Conservation (phyloP, 139 green algal species). For the Chlorella sp. region DNA sequence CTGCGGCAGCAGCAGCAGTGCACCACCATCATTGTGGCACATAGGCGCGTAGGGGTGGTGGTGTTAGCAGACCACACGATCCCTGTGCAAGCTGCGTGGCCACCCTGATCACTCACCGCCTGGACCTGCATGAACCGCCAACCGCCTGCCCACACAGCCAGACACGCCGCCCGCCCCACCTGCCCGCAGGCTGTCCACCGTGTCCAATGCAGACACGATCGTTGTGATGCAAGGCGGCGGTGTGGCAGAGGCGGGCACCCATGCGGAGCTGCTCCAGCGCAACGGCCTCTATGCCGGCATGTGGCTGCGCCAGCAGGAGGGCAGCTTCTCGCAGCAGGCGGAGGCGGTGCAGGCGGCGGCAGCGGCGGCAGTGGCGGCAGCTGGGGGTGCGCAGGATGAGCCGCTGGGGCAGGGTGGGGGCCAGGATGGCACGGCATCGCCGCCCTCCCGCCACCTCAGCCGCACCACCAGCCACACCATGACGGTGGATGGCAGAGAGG, state of each 20-base stretch:
- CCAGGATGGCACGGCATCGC: background rate
- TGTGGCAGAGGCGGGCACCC: constrained; percentile 79
- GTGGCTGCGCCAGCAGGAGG: constrained; percentile 79
- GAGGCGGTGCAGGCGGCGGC: constrained; percentile 4
- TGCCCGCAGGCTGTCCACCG: constrained; percentile 79
- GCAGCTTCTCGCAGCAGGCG: background rate
- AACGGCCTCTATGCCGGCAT: constrained; percentile 77
- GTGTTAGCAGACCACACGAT: too few species aligned
- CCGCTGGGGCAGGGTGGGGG: too few species aligned
- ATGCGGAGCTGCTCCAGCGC: constrained; percentile 77
- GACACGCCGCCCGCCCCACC: too few species aligned
- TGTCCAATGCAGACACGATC: constrained; percentile 83
- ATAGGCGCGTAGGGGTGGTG: constrained; percentile 33
- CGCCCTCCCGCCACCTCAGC: background rate
- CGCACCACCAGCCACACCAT: background rate
- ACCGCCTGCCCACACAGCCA: too few species aligned
- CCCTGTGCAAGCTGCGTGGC: too few species aligned
- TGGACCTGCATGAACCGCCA: too few species aligned
- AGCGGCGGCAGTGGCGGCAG: background rate
- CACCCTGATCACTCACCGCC: too few species aligned
- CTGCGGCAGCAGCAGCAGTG: constrained; percentile 26
- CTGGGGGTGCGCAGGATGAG: too few species aligned
- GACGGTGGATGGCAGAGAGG: background rate
- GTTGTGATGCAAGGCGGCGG: constrained; percentile 52
- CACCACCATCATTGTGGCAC: constrained; percentile 92